Evolutionary conservation across 129 eudicot species (phyloP).

Genomic region (Escallonia herrerae): DNA sequence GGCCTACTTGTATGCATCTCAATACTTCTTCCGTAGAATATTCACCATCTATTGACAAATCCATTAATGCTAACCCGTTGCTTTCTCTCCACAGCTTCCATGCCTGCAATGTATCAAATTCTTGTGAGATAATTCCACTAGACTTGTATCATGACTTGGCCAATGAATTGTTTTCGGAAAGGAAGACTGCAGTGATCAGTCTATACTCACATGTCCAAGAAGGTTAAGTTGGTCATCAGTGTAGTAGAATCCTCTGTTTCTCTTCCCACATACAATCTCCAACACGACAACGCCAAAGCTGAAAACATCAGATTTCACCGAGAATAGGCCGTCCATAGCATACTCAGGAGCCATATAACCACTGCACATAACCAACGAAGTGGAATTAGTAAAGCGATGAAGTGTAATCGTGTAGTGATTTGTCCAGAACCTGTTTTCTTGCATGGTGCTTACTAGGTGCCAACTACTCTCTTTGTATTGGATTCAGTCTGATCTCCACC

Average conservation of each 20-base stretch:
- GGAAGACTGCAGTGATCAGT: background rate
- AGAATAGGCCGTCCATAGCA: constrained; percentile 11
- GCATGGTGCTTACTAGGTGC: constrained; percentile 19
- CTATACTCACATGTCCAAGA: constrained; percentile 14
- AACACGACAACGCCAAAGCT: constrained; percentile 11
- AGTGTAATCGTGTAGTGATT: background rate
- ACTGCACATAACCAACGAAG: background rate
- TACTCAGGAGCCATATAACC: constrained; percentile 15
- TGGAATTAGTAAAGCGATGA: background rate
- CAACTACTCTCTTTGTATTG: constrained; percentile 9
- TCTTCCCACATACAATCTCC: constrained; percentile 11
- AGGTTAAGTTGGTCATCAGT: constrained; percentile 8
- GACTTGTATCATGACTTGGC: background rate
- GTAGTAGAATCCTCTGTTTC: constrained; percentile 11
- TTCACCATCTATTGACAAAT: background rate
- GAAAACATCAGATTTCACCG: constrained; percentile 11
- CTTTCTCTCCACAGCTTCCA: background rate
- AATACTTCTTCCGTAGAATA: background rate
- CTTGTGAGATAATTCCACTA: background rate
- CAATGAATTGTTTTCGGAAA: background rate
- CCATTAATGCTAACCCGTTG: background rate
- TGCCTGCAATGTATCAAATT: background rate
- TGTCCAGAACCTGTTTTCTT: too few relatives aligned
- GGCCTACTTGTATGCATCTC: constrained; percentile 8
- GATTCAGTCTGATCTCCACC: constrained; percentile 10